Percentiles rank a stretch among this genome's conserved stretches.
phyloP scores from a whole-genome alignment of 2,329 filamentous ascomycete species.

The Claviceps monticola region DNA sequence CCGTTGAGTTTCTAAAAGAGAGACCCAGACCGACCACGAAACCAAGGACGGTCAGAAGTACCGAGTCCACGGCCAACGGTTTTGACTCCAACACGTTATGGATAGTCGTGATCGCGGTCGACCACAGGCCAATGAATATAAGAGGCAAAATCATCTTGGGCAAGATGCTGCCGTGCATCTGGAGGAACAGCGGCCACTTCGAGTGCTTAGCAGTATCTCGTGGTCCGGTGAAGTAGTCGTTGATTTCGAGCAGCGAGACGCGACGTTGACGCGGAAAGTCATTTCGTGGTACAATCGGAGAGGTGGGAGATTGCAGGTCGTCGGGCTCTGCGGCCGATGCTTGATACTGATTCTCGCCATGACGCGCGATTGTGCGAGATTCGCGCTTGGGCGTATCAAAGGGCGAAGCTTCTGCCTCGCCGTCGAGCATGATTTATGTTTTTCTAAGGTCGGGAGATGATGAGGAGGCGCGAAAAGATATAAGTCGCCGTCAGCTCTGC shows the following conservation, averaged over 20 bases:
- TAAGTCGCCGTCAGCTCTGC: no score
- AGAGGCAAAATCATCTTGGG: slow-evolving; percentile 63
- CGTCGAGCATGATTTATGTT: slow-evolving; percentile 1
- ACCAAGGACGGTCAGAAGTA: slow-evolving; percentile 60
- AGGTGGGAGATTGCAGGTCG: not conserved
- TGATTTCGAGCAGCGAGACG: slow-evolving; percentile 30
- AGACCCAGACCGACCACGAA: slow-evolving; percentile 70
- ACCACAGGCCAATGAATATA: slow-evolving; percentile 47
- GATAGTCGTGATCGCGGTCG: slow-evolving; percentile 49
- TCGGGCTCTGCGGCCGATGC: not conserved
- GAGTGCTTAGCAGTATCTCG: slow-evolving; percentile 59
- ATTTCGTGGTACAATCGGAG: not conserved
- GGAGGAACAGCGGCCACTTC: slow-evolving; percentile 63
- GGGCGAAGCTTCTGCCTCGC: not conserved
- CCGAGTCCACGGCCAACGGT: slow-evolving; percentile 26
- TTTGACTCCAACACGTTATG: slow-evolving; percentile 18
- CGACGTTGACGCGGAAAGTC: slow-evolving; percentile 12
- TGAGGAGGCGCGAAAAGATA: no score
- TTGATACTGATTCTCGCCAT: not conserved
- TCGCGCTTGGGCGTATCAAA: not conserved
- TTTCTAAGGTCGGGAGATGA: no score
- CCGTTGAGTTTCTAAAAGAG: slow-evolving; percentile 63
- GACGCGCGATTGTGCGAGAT: not conserved
- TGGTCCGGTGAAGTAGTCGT: slow-evolving; percentile 52
- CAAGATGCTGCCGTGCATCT: slow-evolving; percentile 60